phyloP scores from a whole-genome alignment of 2,329 filamentous ascomycete species.

The Trichoderma oligosporum region DNA sequence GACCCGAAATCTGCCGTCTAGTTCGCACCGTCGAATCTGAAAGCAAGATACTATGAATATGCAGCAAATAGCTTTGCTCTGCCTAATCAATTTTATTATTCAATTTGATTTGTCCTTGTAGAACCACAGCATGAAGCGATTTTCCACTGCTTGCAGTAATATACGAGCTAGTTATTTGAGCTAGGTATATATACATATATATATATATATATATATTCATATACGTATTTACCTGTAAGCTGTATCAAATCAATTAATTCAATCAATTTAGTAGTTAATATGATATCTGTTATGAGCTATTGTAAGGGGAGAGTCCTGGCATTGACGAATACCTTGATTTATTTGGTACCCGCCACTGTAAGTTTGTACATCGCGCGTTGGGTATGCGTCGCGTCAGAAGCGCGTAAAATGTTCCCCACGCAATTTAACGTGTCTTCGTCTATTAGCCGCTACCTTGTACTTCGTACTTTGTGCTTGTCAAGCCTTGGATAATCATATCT shows the following conservation, averaged over 20 bases:
- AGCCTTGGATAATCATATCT: constrained; percentile 7
- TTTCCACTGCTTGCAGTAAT: constrained; percentile 14
- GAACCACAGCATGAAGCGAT: not conserved
- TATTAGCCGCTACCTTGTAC: constrained; percentile 2
- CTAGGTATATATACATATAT: not conserved
- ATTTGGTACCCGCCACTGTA: no score
- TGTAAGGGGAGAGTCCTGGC: no score
- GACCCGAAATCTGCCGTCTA: constrained; percentile 1
- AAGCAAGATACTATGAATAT: not conserved
- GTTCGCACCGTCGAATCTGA: constrained; percentile 6
- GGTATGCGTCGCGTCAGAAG: constrained; percentile 26
- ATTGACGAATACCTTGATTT: no score
- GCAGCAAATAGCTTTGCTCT: not conserved
- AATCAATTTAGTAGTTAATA: no score
- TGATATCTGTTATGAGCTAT: no score
- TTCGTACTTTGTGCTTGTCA: not conserved
- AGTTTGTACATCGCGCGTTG: constrained; percentile 24
- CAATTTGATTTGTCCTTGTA: constrained; percentile 6
- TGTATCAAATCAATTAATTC: no score
- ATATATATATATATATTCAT: no score
- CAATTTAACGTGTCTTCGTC: constrained; percentile 23
- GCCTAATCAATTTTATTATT: not conserved
- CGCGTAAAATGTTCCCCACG: constrained; percentile 32
- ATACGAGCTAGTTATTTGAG: no score
- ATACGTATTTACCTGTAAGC: no score